Conservation (phyloP, 2,329 filamentous ascomycete species). For the Paramyrothecium sp. region DNA sequence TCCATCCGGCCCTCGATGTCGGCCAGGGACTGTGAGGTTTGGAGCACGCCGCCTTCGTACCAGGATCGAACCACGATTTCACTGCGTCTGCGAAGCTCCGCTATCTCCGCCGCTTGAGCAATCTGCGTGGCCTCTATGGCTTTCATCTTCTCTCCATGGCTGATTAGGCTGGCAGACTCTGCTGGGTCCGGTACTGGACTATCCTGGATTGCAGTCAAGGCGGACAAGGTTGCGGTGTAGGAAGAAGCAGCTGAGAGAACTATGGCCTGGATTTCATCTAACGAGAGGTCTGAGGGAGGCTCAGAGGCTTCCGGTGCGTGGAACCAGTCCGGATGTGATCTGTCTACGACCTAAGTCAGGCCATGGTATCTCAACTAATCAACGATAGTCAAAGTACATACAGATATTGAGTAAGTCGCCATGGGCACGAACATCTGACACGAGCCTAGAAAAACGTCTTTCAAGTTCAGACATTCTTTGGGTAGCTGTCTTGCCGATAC, state of each 20-base stretch:
- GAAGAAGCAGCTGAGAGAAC: constrained; percentile 56
- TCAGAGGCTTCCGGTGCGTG: constrained; percentile 41
- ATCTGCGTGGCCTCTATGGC: constrained; percentile 59
- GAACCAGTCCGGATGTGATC: constrained; percentile 54
- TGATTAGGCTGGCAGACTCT: constrained; percentile 54
- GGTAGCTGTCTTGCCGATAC: constrained; percentile 38
- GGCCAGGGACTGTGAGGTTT: constrained; percentile 66
- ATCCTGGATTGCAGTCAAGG: constrained; percentile 55
- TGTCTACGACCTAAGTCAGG: constrained; percentile 36
- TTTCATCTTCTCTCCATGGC: constrained; percentile 61
- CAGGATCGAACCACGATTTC: constrained; percentile 64
- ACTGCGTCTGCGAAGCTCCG: constrained; percentile 61
- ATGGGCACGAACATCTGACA: constrained; percentile 54
- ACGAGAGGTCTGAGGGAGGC: constrained; percentile 51
- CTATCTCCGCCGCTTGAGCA: constrained; percentile 61
- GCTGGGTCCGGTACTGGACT: constrained; percentile 55
- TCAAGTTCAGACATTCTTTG: constrained; percentile 50
- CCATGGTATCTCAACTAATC: background rate
- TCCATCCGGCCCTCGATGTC: constrained; percentile 68
- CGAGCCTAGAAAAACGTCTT: constrained; percentile 48
- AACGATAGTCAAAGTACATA: constrained; percentile 29
- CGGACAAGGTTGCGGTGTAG: constrained; percentile 55
- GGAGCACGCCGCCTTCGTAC: constrained; percentile 72
- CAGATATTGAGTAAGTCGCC: constrained; percentile 60
- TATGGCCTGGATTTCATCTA: constrained; percentile 50